Evolutionary conservation across 2,329 filamentous ascomycete genomes (phyloP), one percentile per base, ranked within the genome.

Genomic region (Epichloe glyceriae): DNA sequence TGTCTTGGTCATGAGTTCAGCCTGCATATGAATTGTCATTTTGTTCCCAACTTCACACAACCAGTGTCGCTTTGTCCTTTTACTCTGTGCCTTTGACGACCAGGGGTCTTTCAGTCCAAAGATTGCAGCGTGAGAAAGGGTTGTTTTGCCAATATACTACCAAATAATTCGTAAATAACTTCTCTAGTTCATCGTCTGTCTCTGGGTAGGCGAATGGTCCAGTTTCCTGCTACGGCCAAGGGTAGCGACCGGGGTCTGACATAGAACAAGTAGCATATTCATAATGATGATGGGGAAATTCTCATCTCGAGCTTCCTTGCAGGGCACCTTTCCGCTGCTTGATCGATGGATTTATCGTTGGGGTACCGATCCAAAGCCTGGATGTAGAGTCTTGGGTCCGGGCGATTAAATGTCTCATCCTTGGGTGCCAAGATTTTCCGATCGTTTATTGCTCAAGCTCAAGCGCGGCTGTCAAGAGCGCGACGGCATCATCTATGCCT

Each of bases 81-180:
- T 83, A 84, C 54, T 82, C 67, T 0, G 73, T 71, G 1, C 78
- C 78, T n/a, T 71, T 66, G 1, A 84, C 68, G 14, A 73, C 56
- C 8, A 26, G 26, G 26, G 7, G 7, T 26, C 26, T 26, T 26
- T 8, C 26, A 26, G 26, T 26, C 26, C 26, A 8, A 8, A 8
- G 7, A 26, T 0, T 8, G 26, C 26, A 26, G 26, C 26, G 26
- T 8, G 7, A 26, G 7, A 26, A 26, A 26, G 26, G 26, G 26
- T 8, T 26, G 26, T 26, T 26, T 8, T 26, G 26, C 8, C 26
- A 26, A 26, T 8, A 8, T 26, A 26, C 26, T 26, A 26, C 26
- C 26, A 8, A 26, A 26, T 3, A 8, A 26, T 26, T 8, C 8
- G 26, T 8, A 26, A 26, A 8, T 3, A 26, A 8, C 26, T 26